Evolutionary conservation across 441 rosid species (phyloP).

Genomic region (Populus trichocarpa): DNA sequence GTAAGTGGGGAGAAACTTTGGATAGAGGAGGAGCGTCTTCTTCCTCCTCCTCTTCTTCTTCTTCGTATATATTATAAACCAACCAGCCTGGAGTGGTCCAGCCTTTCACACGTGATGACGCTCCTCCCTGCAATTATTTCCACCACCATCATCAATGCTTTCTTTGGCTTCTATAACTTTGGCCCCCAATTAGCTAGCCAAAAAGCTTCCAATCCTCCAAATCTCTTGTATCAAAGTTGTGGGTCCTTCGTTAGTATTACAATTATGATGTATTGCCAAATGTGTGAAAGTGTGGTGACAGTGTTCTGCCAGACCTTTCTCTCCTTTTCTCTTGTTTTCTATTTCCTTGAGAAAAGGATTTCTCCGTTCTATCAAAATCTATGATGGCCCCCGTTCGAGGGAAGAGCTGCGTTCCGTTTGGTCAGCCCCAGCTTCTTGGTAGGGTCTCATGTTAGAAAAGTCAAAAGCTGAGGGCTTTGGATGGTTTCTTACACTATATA

Average conservation of each 20-base stretch:
- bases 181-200: not conserved
- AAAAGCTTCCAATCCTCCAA: not conserved
- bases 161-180: constrained; percentile 14
- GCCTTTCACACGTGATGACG: constrained; percentile 80
- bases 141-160: constrained; percentile 42
- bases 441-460: too few relatives aligned
- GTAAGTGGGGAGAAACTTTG: constrained; percentile 14
- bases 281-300: too few relatives aligned
- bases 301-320: too few relatives aligned
- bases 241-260: not conserved
- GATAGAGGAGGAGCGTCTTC: constrained; percentile 65
- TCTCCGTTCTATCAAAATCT: too few relatives aligned
- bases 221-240: not conserved
- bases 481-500: too few relatives aligned
- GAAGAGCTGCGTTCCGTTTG: too few relatives aligned
- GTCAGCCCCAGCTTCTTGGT: too few relatives aligned
- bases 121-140: constrained; percentile 58
- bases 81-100: constrained; percentile 39
- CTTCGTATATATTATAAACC: not conserved
- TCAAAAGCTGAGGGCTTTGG: too few relatives aligned
- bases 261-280: too few relatives aligned
- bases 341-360: too few relatives aligned
- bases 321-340: too few relatives aligned
- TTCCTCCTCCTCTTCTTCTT: not conserved
- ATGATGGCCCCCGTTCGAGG: too few relatives aligned